Evolutionary conservation across 2,329 filamentous ascomycete species (phyloP).

Genomic region (Colletotrichum cordylinicola): DNA sequence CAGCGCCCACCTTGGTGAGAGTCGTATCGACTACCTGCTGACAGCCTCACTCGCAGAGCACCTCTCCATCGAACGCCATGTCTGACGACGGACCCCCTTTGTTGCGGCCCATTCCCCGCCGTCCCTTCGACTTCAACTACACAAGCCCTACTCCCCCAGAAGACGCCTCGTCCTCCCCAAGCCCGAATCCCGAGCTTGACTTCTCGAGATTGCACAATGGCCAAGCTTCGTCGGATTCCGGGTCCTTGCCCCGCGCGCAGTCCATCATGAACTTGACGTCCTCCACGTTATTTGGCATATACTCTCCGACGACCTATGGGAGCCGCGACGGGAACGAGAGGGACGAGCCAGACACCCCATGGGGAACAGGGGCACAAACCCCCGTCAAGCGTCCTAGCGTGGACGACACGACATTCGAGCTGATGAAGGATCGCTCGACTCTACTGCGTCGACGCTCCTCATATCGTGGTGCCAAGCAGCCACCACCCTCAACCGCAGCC

Average conservation of each 20-base stretch:
- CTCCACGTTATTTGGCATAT: slow-evolving; percentile 91
- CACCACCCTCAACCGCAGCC: slow-evolving; percentile 31
- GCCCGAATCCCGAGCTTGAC: slow-evolving; percentile 52
- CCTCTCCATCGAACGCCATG: slow-evolving; percentile 30
- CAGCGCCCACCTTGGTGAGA: background rate
- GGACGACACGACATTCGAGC: slow-evolving; percentile 50
- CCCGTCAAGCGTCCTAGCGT: slow-evolving; percentile 54
- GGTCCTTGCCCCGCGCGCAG: slow-evolving; percentile 69
- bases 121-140: slow-evolving; percentile 69
- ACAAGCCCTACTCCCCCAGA: slow-evolving; percentile 50
- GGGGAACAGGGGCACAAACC: slow-evolving; percentile 79
- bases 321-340: slow-evolving; percentile 42
- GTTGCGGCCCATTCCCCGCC: slow-evolving; percentile 73
- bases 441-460: slow-evolving; percentile 39
- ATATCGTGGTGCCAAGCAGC: slow-evolving; percentile 33
- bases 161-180: slow-evolving; percentile 37
- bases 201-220: slow-evolving; percentile 12
- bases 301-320: slow-evolving; percentile 69
- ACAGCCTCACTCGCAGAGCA: background rate
- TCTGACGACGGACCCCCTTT: slow-evolving; percentile 57
- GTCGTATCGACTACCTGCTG: background rate
- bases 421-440: slow-evolving; percentile 47
- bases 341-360: slow-evolving; percentile 72
- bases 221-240: slow-evolving; percentile 34
- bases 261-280: slow-evolving; percentile 88